These are phyloP conservation scores for Leccinum pellstonianum DNA, from an alignment of 768 basidiomycete species.

Conservation along the genomic window DNA sequence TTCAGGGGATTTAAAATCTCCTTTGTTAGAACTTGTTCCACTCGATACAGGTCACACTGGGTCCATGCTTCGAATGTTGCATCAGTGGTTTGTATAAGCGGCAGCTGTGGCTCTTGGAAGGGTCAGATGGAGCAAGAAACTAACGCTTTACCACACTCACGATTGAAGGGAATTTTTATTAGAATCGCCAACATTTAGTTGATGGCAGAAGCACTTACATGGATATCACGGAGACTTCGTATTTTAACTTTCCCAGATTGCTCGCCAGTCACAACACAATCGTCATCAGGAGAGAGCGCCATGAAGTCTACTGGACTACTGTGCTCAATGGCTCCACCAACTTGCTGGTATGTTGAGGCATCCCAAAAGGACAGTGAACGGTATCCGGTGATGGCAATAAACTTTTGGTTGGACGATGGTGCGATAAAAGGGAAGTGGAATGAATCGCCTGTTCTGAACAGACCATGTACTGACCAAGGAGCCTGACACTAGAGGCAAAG, in stretches of 20 bases:
- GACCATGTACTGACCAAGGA: neutral
- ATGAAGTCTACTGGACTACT: neutral
- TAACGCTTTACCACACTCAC: neutral
- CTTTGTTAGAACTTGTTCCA: neutral
- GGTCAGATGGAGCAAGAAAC: neutral
- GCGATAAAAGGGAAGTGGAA: neutral
- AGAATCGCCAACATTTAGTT: neutral
- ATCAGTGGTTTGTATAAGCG: neutral
- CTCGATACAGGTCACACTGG: neutral
- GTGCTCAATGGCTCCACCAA: neutral
- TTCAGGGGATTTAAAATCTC: neutral
- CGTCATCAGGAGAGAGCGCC: neutral
- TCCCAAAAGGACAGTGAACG: neutral
- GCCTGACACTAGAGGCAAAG: neutral
- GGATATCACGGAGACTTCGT: neutral
- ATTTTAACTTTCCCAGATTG: neutral
- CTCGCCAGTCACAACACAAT: neutral
- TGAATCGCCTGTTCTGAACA: neutral
- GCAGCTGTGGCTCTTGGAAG: neutral
- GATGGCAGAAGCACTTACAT: neutral
- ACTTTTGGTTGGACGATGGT: neutral
- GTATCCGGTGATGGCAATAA: neutral
- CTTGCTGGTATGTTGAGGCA: neutral
- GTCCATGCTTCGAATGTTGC: neutral
- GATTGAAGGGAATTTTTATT: neutral